phyloP scores from a whole-genome alignment of 2,329 filamentous ascomycete species.

The Ceratocystis ficicola region DNA sequence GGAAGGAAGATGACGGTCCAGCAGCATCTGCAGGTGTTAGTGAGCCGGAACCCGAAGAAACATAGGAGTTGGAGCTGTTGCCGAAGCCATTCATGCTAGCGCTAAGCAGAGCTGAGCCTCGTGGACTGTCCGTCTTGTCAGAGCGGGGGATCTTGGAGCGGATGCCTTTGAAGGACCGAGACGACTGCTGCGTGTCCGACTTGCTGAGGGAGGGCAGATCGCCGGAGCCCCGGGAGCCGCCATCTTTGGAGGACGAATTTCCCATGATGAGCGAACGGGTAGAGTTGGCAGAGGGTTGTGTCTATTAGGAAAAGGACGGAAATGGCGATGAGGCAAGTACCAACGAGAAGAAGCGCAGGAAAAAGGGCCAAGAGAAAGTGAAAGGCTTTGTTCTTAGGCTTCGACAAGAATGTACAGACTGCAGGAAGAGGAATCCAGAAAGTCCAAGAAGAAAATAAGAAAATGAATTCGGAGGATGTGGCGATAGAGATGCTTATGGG shows the following conservation, averaged over 20 bases:
- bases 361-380: not conserved
- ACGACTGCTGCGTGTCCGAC: slow-evolving; percentile 86
- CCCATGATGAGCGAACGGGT: slow-evolving; percentile 16
- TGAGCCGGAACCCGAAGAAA: slow-evolving; percentile 29
- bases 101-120: slow-evolving; percentile 57
- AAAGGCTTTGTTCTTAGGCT: not conserved
- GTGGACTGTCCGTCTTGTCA: slow-evolving; percentile 65
- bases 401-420: not conserved
- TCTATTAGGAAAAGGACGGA: too few species aligned
- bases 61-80: slow-evolving; percentile 26
- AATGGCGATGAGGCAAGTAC: not conserved
- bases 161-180: slow-evolving; percentile 71
- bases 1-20: slow-evolving; percentile 25
- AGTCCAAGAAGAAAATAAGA: not conserved
- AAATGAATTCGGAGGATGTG: not conserved
- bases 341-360: not conserved
- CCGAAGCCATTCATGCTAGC: slow-evolving; percentile 40
- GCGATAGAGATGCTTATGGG: slow-evolving; percentile 6
- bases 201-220: slow-evolving; percentile 66
- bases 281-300: not conserved
- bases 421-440: not conserved
- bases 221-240: slow-evolving; percentile 7
- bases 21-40: slow-evolving; percentile 8
- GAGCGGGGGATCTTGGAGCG: slow-evolving; percentile 77
- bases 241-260: slow-evolving; percentile 21